Percentiles rank a stretch among this genome's conserved stretches.
These are phyloP conservation scores for Emmonsia crescens DNA, from an alignment of 2,329 filamentous ascomycete species.

Conservation along the genomic window DNA sequence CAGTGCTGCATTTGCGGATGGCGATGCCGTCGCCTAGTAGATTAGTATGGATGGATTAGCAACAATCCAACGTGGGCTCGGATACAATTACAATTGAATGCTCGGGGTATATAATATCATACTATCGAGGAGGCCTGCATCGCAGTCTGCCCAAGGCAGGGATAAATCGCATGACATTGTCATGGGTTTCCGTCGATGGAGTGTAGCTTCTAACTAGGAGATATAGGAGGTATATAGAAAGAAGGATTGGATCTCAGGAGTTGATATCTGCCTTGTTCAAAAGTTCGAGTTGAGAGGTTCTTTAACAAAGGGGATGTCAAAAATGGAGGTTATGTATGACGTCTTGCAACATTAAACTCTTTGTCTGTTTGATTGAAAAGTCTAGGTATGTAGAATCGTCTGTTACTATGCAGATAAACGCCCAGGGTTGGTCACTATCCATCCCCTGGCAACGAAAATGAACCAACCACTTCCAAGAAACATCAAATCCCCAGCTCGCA, in stretches of 20 bases:
- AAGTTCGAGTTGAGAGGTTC: neutral
- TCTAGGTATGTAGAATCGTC: neutral
- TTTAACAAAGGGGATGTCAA: neutral
- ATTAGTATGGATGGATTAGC: neutral
- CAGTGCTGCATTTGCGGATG: constrained; percentile 8
- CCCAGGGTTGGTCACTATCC: too few species aligned
- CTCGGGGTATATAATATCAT: neutral
- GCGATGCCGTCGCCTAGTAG: neutral
- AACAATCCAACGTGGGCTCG: neutral
- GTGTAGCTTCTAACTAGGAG: neutral
- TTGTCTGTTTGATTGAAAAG: neutral
- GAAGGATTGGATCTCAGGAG: neutral
- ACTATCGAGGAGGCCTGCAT: constrained; percentile 7
- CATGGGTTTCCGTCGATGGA: neutral
- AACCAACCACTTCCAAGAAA: neutral
- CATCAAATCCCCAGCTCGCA: neutral
- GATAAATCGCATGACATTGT: neutral
- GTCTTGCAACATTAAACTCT: neutral
- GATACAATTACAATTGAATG: too few species aligned
- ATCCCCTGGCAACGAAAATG: neutral
- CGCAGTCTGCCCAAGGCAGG: constrained; percentile 6
- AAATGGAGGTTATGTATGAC: neutral
- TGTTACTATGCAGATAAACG: neutral
- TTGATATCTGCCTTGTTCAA: neutral
- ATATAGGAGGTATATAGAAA: neutral